Evolutionary conservation across 768 basidiomycete genomes (phyloP), one percentile per base, ranked within the genome.

Genomic region (Tylopilus intermedius): DNA sequence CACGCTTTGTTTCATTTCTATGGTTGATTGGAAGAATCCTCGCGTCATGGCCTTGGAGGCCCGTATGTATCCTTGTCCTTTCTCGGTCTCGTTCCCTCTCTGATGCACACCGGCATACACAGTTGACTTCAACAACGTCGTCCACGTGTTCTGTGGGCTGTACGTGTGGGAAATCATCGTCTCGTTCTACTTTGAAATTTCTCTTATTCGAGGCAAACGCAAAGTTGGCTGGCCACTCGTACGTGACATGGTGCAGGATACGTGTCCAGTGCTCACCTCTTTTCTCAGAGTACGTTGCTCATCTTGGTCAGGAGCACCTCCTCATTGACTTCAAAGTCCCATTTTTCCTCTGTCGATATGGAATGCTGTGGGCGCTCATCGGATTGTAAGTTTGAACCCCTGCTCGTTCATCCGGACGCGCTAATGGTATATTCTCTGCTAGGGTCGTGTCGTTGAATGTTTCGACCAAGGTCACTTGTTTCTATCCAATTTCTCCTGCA

Each of bases 141-240:
- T 84, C 26, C 83, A 83, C 59, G 71, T 73, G n/a, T 73, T 85
- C 49, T 83, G 82, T 55, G 86, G 86, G 15, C 66, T 84, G 45
- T 84, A 84, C 57, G 48, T 83, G 27, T 88, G 84, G 84, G 86
- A 88, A 61, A 55, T 88, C 39, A 74, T 81, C 56, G 69, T 74
- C 58, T 86, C 86, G 14, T 78, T 68, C 51, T 75, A 76, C 55
- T 88, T 89, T 56, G 86, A 89, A 59, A 79, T 79, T 78, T 84
- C 85, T 26, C 64, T 88, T 30, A 51, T 87, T 39, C 76, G 74
- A 27, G 62, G 77, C n/a, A 74, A 76, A 49, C 79, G 84, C 42
- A 76, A 71, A 60, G 80, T 86, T 57, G 76, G 79, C 29, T 86
- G 84, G 84, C 85, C 86, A 56, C 69, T 88, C 67, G 86, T 87